phyloP scores from a whole-genome alignment of 2,329 filamentous ascomycete genomes.

The Didymella lethalis region DNA sequence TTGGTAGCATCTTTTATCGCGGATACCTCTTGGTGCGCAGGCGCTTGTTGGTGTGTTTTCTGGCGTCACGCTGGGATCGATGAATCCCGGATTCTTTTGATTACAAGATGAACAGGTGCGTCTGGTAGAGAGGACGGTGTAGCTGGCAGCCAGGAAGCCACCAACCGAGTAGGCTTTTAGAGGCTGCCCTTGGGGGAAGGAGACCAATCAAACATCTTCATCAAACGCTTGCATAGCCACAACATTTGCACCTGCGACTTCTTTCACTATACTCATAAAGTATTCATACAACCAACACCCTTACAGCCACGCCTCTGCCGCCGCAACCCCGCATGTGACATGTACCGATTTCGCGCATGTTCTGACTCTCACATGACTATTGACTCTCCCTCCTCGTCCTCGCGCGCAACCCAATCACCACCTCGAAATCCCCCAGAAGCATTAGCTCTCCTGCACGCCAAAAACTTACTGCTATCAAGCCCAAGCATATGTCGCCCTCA shows the following conservation, averaged over 20 bases:
- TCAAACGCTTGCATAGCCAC: background rate
- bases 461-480: background rate
- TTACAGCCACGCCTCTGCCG: background rate
- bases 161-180: constrained; percentile 1
- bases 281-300: background rate
- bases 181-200: background rate
- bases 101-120: constrained; percentile 1
- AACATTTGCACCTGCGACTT: background rate
- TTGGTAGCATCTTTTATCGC: constrained; percentile 26
- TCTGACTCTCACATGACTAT: constrained; percentile 4
- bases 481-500: background rate
- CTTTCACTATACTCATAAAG: background rate
- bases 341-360: background rate
- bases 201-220: constrained; percentile 16
- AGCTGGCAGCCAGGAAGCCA: constrained; percentile 14
- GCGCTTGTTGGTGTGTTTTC: constrained; percentile 32
- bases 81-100: constrained; percentile 6
- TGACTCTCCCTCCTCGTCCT: background rate
- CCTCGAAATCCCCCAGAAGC: background rate
- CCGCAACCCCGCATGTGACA: constrained; percentile 2
- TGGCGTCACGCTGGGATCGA: constrained; percentile 10
- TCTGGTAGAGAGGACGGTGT: background rate
- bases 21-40: constrained; percentile 39
- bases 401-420: background rate
- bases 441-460: background rate